A percentile compares a stretch with the other conserved stretches of the same genome.
phyloP scores from a whole-genome alignment of 768 basidiomycete genomes.

The Psilocybe cubensis region DNA sequence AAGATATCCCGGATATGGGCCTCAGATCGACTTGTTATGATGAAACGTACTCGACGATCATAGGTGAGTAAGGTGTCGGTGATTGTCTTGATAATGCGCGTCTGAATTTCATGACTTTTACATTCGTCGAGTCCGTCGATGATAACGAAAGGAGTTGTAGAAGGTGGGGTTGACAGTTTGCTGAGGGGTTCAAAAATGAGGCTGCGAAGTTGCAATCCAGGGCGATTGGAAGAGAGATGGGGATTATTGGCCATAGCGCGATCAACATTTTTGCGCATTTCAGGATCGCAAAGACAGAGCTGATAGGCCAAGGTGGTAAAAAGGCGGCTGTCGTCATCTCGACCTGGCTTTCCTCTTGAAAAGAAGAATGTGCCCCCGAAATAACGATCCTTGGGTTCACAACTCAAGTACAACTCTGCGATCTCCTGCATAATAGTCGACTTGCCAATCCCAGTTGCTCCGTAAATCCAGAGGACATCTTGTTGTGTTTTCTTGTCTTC shows the following conservation, averaged over 20 bases:
- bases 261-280: constrained; percentile 1
- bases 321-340: constrained; percentile 4
- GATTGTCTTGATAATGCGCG: constrained; percentile 16
- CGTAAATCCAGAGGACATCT: constrained; percentile 22
- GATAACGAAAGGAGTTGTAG: constrained; percentile 5
- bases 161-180: neutral
- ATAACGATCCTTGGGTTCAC: neutral
- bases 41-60: constrained; percentile 12
- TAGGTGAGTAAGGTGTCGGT: neutral
- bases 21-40: constrained; percentile 19
- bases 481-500: neutral
- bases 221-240: constrained; percentile 11
- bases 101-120: constrained; percentile 11
- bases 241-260: constrained; percentile 10
- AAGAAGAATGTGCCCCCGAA: constrained; percentile 17
- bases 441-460: constrained; percentile 24
- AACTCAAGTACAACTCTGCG: constrained; percentile 9
- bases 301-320: constrained; percentile 25
- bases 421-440: constrained; percentile 21
- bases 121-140: constrained; percentile 33
- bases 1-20: constrained; percentile 12
- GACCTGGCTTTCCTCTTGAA: constrained; percentile 5
- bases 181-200: constrained; percentile 16
- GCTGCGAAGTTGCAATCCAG: constrained; percentile 8
- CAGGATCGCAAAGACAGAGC: constrained; percentile 16